Base-by-base conservation (phyloP, 768 basidiomycete species). In the Daedaleopsis nitida region DNA sequence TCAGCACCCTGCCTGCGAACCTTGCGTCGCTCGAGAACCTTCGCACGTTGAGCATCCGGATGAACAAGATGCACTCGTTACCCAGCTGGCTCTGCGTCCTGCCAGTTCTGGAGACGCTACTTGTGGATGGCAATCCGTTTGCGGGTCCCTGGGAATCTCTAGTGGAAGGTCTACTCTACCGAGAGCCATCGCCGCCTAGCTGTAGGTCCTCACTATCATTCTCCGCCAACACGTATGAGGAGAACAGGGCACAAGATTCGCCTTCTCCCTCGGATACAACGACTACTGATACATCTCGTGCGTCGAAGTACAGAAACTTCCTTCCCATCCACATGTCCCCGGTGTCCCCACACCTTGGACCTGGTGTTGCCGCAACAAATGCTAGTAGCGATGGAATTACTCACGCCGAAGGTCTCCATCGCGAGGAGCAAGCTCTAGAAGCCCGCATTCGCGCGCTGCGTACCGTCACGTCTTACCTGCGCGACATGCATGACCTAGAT, bases 111-210 rank as follows among this genome's bases (percentile, higher is more conserved):
- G 93, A 96, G 73, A 90, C 88, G 1, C 77, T 99, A 3, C 89
- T 89, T 65, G 86, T 99, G n/a, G 96, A 98, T 64, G 90, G 88
- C 16, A 99, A 99, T 72, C 94, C 96, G 8, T 98, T 99, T 75
- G 91, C 92, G 67, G 92, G 91, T 9, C 92, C 93, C 1, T 97
- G 95, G 93, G 86, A 89, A 70, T 87, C 91, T 35, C 80, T 99
- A 55, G 87, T 97, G 24, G 91, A 90, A 59, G 94, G 95, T 0
- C 79, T 98, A 52, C 78, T 95, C 9, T 81, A 86, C 55, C 86
- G 86, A 69, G 72, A 77, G 23, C 83, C 87, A 24, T 74, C 80
- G 68, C 82, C 84, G 1, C 87, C 87, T 23, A 73, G 80, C 35
- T 88, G 85, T 74, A 86, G 87, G 43, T 84, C 84, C 14, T 86